These are phyloP conservation scores for Blastobotrys indianensis DNA, from an alignment of 1,139 yeast genomes.

Conservation along the genomic window DNA sequence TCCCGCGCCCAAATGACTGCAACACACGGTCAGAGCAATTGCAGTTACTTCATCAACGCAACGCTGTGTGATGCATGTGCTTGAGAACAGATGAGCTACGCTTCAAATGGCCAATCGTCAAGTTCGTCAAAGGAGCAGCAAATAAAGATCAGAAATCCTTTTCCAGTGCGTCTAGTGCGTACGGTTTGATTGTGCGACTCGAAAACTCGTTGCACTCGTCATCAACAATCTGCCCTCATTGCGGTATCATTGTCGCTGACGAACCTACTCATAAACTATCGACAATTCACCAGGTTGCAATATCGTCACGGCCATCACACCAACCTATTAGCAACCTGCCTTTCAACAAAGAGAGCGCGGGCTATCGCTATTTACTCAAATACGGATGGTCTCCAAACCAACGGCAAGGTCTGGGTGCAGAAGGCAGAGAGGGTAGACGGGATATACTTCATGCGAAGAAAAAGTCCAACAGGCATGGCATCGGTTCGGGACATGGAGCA, in stretches of 20 bases:
- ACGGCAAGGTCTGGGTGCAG: constrained; percentile 22
- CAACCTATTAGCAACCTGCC: constrained; percentile 15
- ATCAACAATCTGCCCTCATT: constrained; percentile 12
- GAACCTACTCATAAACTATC: constrained; percentile 14
- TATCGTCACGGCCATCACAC: constrained; percentile 12
- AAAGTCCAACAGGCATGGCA: constrained; percentile 19
- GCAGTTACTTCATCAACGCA: no score
- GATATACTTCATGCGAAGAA: constrained; percentile 18
- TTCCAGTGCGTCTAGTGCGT: not conserved
- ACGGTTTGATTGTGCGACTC: constrained; percentile 14
- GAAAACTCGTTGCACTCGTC: not conserved
- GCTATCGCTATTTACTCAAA: constrained; percentile 20
- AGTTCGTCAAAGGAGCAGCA: constrained; percentile 1
- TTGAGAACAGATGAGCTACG: not conserved
- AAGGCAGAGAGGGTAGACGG: constrained; percentile 24
- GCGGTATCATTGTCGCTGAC: constrained; percentile 15
- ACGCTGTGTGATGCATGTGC: no score
- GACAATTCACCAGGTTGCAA: constrained; percentile 15
- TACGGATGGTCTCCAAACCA: constrained; percentile 26
- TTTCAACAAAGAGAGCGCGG: constrained; percentile 14
- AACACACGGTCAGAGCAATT: no score
- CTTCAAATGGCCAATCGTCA: not conserved
- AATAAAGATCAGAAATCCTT: no score
- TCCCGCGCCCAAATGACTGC: no score
- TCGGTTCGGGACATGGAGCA: no score